Conservation (phyloP, 1,139 yeast genomes). For the Yamadazyma oceani region DNA sequence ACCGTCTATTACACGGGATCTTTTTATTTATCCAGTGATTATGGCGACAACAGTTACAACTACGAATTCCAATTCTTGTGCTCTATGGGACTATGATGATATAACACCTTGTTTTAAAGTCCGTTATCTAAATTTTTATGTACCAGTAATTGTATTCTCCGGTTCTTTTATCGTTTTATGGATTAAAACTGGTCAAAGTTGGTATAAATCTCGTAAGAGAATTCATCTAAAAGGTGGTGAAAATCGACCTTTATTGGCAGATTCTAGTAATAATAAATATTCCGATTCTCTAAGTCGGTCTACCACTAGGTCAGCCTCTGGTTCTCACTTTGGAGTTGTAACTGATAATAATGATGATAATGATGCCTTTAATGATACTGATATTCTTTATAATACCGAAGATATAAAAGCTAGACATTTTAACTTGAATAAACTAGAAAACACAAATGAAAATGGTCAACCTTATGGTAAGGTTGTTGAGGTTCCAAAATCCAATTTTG, state of each 20-base stretch:
- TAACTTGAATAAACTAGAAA: constrained; percentile 44
- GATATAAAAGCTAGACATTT: constrained; percentile 48
- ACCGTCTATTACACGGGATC: too few relatives aligned
- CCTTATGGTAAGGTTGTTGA: constrained; percentile 50
- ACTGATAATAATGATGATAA: constrained; percentile 4
- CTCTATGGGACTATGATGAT: constrained; percentile 46
- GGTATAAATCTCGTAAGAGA: constrained; percentile 16
- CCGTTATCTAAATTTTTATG: constrained; percentile 28
- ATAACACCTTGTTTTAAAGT: constrained; percentile 48
- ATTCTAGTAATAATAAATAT: constrained; percentile 7
- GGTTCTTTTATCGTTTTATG: constrained; percentile 30
- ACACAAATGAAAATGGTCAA: constrained; percentile 52
- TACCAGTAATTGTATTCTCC: constrained; percentile 34
- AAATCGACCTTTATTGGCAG: constrained; percentile 33
- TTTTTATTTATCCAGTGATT: too few relatives aligned
- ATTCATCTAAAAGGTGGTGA: constrained; percentile 21
- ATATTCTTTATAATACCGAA: constrained; percentile 12
- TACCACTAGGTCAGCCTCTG: background rate
- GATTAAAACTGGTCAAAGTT: constrained; percentile 19
- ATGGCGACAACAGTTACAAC: too few relatives aligned
- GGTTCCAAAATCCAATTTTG: constrained; percentile 47
- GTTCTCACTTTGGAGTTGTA: background rate
- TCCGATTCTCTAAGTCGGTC: background rate
- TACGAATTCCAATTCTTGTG: constrained; percentile 22
- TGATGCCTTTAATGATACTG: constrained; percentile 10